phyloP scores from a whole-genome alignment of 2,329 filamentous ascomycete genomes.

The Pyricularia grisea region DNA sequence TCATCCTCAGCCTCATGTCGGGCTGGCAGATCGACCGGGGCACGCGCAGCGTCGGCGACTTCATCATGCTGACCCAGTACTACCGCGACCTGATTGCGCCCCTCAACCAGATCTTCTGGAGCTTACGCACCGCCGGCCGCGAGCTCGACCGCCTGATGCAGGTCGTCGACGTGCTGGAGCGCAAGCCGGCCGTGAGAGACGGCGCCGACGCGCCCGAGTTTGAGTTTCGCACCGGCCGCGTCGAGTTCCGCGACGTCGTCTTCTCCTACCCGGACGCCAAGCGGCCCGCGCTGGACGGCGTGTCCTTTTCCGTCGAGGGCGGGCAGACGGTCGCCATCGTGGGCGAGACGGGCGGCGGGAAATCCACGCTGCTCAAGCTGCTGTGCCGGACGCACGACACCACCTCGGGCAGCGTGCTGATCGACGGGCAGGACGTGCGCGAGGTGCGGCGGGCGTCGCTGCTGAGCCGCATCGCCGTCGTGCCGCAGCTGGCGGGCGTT shows the following conservation, averaged over 20 bases:
- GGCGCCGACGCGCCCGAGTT: neutral
- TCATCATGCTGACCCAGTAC: constrained; percentile 1
- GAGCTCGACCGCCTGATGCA: neutral
- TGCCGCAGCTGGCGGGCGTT: constrained; percentile 54
- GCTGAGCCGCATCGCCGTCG: constrained; percentile 49
- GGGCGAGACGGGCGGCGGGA: constrained; percentile 53
- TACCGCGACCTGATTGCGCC: neutral
- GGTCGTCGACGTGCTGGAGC: neutral
- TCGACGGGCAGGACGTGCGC: constrained; percentile 51
- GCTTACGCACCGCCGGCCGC: neutral
- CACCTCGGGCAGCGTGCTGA: constrained; percentile 39
- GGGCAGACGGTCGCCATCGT: constrained; percentile 50
- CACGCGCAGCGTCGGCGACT: neutral
- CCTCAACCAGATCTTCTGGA: neutral
- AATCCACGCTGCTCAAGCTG: constrained; percentile 52
- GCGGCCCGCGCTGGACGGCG: neutral
- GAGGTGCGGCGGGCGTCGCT: constrained; percentile 48
- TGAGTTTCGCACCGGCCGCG: neutral
- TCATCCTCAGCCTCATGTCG: neutral
- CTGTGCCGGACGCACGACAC: constrained; percentile 53
- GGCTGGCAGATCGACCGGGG: constrained; percentile 1
- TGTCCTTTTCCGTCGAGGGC: constrained; percentile 1
- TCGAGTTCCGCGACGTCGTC: neutral
- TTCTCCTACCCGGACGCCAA: constrained; percentile 3
- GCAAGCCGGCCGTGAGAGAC: neutral